Evolutionary conservation across 1,139 yeast species (phyloP), one percentile per base, ranked within the genome.

Genomic region (Candida neerlandica): DNA sequence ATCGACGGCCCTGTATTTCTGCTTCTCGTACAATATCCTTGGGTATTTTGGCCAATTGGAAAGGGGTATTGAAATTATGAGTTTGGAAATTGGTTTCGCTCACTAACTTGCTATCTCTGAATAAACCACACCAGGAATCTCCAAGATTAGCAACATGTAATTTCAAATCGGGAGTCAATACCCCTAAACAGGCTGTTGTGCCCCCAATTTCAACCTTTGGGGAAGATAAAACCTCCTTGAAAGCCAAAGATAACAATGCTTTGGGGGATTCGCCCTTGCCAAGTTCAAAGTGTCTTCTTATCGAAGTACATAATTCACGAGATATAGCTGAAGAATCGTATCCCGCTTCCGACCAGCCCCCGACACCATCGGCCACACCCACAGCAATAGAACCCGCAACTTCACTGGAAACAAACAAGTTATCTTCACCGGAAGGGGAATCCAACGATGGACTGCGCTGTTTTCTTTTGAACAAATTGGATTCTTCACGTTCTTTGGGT

Each of bases 301-400:
- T 70, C 5, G 77, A 66, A 14, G 66, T 66, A 56, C 91, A 85
- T 44, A 86, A 67, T 59, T 86, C 92, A 58, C 92, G 72, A 12
- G 89, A 83, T 43, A 87, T 86, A 7, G 92, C 92, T 51, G 87
- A 81, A 1, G 97, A 89, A 64, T 92, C 97, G 58, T 85, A 88
- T 0, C 97, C 97, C 39, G 89, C 85, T 57, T 89, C 94, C 2
- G 90, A 81, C 97, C 98, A 94, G 1, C 98, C 98, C 15, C 98
- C 98, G 5, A 94, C 98, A 16, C 99, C 99, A 67, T 94, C 99
- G 2, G 97, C 94, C 1, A 94, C 97, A 9, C 97, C 98, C 7
- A 89, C 77, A 0, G 92, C 83, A 1, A 86, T 63, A 37, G 77
- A 76, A 2, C 73, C 77, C 9, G 81, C 76, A 11, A 71, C 72